A percentile compares a stretch with the other conserved stretches of the same genome.
Conservation (phyloP, 129 eudicot species). For the Flaveria linearis region DNA sequence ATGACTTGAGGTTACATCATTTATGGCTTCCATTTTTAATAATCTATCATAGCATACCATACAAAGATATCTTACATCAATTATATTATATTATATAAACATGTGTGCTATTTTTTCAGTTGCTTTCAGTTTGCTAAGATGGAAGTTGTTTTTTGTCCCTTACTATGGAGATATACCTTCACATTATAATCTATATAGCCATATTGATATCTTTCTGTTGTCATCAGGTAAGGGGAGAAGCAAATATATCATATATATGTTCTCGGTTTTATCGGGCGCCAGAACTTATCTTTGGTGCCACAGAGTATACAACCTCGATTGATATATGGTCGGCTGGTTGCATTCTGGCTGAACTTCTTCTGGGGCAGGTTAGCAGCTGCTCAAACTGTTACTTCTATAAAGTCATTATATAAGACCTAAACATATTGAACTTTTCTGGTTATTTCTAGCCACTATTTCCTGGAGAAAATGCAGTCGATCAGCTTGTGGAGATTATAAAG, state of each 20-base stretch:
- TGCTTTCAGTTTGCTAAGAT: too few species aligned
- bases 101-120: too few species aligned
- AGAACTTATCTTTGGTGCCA: conserved; percentile 93
- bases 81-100: not conserved
- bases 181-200: conserved; percentile 13
- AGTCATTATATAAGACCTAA: not conserved
- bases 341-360: conserved; percentile 92
- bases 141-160: not conserved
- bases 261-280: conserved; percentile 96
- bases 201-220: not conserved
- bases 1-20: too few species aligned
- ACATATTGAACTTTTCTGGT: not conserved
- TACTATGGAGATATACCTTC: not conserved
- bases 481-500: conserved; percentile 94
- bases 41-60: too few species aligned
- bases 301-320: conserved; percentile 80
- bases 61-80: too few species aligned
- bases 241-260: conserved; percentile 89
- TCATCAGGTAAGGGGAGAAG: conserved; percentile 80
- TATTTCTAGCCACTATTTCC: conserved; percentile 80
- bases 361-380: conserved; percentile 71
- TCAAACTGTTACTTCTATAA: not conserved
- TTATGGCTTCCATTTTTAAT: too few species aligned
- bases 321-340: conserved; percentile 99
- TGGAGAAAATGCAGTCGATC: conserved; percentile 96